Evolutionary conservation across 257 asterid species (phyloP), one percentile per base, ranked within the genome.

Genomic region (Scutellaria baicalensis): DNA sequence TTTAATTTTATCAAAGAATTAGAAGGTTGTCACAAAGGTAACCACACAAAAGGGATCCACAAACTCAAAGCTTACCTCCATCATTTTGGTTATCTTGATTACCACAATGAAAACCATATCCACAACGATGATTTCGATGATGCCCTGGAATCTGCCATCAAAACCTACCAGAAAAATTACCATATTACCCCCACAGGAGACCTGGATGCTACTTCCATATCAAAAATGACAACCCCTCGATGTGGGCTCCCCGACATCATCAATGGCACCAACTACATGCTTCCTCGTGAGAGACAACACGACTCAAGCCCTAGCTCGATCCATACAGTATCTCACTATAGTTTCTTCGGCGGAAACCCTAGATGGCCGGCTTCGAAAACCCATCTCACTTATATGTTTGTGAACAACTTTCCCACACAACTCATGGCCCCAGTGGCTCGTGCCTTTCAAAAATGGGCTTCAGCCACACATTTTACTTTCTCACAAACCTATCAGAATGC

Each of bases 1-100:
- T 75, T 83, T 44, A 83, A 78, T 16, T 83, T 83, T 70, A 71
- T 77, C 62, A 75, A 83, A 13, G 57, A 73, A 8, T 38, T 77
- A 33, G n/a, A 79, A 59, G 84, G 85, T 8, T 71, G 66, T 20
- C 79, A 67, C 49, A 77, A 76, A 47, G 87, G 84, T 6, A 64
- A 71, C 74, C 58, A 56, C 36, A 20, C 80, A 0, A 40, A 72
- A 50, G 79, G 38, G 5, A 36, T 80, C 57, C 71, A 64, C 20
- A 10, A 35, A 0, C 81, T 83, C 66, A 80, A 77, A 64, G 5
- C 47, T 35, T 79, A 75, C 52, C 78, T 79, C 14, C 12, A 66
- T 11, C 11, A 21, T 17, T 78, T 70, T 12, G 87, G 84, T 18
- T 82, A 80, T 49, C 75, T 35, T 8, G 9, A 70, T 10, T 9